Percentiles rank a stretch among this genome's conserved stretches.
Conservation (phyloP, 2,329 filamentous ascomycete genomes). For the Neofusicoccum sp. region DNA sequence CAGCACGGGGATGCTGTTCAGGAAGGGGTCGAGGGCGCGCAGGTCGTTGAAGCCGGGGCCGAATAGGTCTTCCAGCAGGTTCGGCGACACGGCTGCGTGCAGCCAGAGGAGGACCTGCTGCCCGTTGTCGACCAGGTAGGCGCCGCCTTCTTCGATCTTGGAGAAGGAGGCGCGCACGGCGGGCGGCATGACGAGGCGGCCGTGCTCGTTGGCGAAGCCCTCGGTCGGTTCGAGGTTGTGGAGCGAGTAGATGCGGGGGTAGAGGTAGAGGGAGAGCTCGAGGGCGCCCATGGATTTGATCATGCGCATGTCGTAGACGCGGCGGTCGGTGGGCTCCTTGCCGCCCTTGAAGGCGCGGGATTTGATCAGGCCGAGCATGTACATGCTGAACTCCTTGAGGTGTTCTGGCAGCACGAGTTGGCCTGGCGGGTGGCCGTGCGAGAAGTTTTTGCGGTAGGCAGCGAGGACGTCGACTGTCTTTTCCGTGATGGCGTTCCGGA, state of each 20-base stretch:
- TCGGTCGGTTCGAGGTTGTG: conserved; percentile 86
- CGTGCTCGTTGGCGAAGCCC: conserved; percentile 89
- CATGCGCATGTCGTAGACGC: conserved; percentile 88
- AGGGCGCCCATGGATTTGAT: conserved; percentile 81
- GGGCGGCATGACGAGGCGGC: conserved; percentile 81
- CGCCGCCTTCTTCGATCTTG: conserved; percentile 86
- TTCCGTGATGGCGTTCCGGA: conserved; percentile 78
- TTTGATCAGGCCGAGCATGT: conserved; percentile 85
- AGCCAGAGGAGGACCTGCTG: conserved; percentile 91
- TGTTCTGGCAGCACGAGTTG: conserved; percentile 95
- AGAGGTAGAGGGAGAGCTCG: conserved; percentile 88
- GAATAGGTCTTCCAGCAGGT: conserved; percentile 86
- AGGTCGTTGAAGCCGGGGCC: conserved; percentile 71
- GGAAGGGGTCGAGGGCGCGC: conserved; percentile 76
- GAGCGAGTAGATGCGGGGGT: conserved; percentile 87
- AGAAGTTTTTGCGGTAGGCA: conserved; percentile 89
- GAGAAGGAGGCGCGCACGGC: conserved; percentile 79
- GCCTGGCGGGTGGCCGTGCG: conserved; percentile 79
- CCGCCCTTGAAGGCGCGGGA: conserved; percentile 90
- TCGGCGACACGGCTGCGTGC: conserved; percentile 87
- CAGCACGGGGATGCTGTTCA: conserved; percentile 74
- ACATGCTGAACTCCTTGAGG: conserved; percentile 96
- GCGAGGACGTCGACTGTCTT: conserved; percentile 91
- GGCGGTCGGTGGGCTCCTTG: conserved; percentile 83
- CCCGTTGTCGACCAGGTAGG: conserved; percentile 92